Base-by-base conservation (phyloP, 768 basidiomycete genomes). In the Suillus subluteus region DNA sequence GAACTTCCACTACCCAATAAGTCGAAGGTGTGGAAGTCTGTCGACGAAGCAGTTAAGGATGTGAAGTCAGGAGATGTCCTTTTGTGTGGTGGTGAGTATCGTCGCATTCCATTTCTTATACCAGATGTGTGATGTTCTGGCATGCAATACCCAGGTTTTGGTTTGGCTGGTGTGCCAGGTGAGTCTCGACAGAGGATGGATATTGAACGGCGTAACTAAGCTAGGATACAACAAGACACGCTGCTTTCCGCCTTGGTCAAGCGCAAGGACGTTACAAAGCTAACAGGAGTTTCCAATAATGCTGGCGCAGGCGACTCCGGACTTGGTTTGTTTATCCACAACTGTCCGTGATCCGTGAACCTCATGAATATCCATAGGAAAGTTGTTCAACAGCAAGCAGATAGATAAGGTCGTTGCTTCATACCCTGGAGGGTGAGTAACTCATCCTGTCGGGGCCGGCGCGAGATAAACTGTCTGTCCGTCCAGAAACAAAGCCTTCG, bases 271-370 rank as follows among this genome's bases (percentile, higher is more conserved):
- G 86, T 96, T n/a, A 82, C 73, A 52, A 81, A 88, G 69, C 79
- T 98, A 62, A 95, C 89, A 38, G 94, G 89, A 54, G 90, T 96
- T 26, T 95, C 93, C 21, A 97, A 97, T 75, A 96, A 97, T 79
- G 91, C 91, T 46, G 95, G 94, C 0, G 81, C 85, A 26, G 85
- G 84, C 35, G 84, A 90, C 70, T 85, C 81, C 26, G 93, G 93
- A 38, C 84, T 95, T 55, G 92, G 92, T 91, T 66, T 62, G 69
- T 54, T 35, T 1, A 23, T 18, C 9, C 12, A 21, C 15, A 26
- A 50, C n/a, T 2, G 21, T 44, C 30, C 38, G 30, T 37, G 32
- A 37, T 35, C 1, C 7, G 46, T 18, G 12, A 38, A 23, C 8
- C 41, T 48, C 37, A 65, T 66, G 46, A 67, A 18, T 38, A 32